phyloP scores from a whole-genome alignment of 768 basidiomycete species.

The Auriscalpium vulgare region DNA sequence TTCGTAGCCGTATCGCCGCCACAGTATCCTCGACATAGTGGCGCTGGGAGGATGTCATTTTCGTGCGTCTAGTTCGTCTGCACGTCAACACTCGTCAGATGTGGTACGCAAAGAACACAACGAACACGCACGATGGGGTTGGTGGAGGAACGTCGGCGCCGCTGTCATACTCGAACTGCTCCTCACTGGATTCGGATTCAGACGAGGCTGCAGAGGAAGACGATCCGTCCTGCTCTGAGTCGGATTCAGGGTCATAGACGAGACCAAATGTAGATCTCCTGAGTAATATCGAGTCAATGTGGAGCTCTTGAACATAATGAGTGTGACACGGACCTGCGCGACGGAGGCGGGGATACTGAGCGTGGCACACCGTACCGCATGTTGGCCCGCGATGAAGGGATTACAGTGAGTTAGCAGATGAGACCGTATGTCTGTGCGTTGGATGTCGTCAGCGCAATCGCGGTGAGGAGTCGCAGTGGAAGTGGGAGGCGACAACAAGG shows the following conservation, averaged over 20 bases:
- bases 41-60: constrained; percentile 15
- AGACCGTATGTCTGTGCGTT: too few relatives aligned
- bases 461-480: too few relatives aligned
- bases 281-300: too few relatives aligned
- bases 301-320: too few relatives aligned
- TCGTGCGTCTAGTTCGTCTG: not conserved
- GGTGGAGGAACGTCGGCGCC: constrained; percentile 1
- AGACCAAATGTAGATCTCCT: too few relatives aligned
- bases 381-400: too few relatives aligned
- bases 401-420: too few relatives aligned
- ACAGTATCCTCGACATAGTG: constrained; percentile 36
- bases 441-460: too few relatives aligned
- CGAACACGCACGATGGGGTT: not conserved
- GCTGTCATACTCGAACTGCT: not conserved
- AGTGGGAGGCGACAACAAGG: too few relatives aligned
- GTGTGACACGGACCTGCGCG: too few relatives aligned
- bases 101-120: not conserved
- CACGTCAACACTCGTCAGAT: not conserved
- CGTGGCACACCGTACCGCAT: too few relatives aligned
- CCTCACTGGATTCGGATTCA: not conserved
- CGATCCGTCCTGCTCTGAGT: not conserved
- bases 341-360: too few relatives aligned
- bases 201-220: not conserved
- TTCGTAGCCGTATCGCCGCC: constrained; percentile 36
- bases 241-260: not conserved